A percentile compares a stretch with the other conserved stretches of the same genome.
These are phyloP conservation scores for Rachicladosporium sp. DNA, from an alignment of 2,329 filamentous ascomycete genomes.

Conservation along the genomic window DNA sequence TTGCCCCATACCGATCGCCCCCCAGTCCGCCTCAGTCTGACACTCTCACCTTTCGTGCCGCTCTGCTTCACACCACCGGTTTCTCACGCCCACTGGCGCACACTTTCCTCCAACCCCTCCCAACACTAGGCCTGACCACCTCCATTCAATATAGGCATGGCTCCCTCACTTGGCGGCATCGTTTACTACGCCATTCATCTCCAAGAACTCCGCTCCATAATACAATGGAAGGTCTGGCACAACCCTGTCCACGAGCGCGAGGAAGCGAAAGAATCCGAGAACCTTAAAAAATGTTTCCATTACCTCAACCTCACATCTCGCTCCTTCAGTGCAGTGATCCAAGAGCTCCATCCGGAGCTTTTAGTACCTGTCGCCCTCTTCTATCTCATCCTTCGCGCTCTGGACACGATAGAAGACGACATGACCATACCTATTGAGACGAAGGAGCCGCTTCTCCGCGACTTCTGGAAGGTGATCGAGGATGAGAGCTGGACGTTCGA, in stretches of 20 bases:
- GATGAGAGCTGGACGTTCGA: conserved; percentile 82
- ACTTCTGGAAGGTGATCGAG: conserved; percentile 68
- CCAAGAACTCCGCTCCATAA: conserved; percentile 25
- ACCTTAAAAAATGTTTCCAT: conserved; percentile 71
- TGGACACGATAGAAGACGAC: conserved; percentile 98
- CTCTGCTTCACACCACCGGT: no score
- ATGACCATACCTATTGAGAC: conserved; percentile 73
- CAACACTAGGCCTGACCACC: no score
- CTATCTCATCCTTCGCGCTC: conserved; percentile 80
- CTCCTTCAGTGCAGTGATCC: conserved; percentile 85
- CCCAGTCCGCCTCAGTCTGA: no score
- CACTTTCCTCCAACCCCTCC: no score
- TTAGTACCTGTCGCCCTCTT: conserved; percentile 81
- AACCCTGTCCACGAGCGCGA: conserved; percentile 81
- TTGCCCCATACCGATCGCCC: no score
- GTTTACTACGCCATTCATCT: conserved; percentile 25
- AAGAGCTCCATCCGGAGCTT: conserved; percentile 90
- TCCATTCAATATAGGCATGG: no score
- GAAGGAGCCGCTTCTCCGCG: conserved; percentile 76
- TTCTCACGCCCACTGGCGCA: no score
- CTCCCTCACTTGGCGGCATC: conserved; percentile 3
- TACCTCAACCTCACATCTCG: conserved; percentile 80
- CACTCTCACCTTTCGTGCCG: no score
- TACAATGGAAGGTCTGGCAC: conserved; percentile 70
- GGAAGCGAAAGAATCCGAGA: conserved; percentile 58